Evolutionary conservation across 2,329 filamentous ascomycete genomes (phyloP).

Genomic region (Colletotrichum viniferum): DNA sequence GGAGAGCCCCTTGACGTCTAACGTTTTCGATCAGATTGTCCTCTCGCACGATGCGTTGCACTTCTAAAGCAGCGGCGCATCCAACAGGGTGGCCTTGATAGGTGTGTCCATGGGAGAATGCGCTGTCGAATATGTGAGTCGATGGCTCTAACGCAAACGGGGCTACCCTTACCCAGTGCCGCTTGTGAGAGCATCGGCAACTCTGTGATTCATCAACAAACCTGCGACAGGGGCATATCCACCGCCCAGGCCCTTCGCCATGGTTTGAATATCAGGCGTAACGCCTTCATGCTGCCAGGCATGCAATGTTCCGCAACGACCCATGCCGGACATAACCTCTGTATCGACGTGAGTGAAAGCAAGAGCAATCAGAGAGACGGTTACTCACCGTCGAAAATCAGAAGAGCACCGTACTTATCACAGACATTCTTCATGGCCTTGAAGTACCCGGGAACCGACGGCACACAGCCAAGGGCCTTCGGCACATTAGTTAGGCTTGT

Average conservation of each 20-base stretch:
- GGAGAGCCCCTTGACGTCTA: conserved; percentile 48
- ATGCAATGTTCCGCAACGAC: conserved; percentile 5
- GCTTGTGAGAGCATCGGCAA: conserved; percentile 52
- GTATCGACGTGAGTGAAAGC: neutral
- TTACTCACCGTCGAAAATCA: conserved; percentile 66
- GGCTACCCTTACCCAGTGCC: conserved; percentile 38
- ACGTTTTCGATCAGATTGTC: conserved; percentile 66
- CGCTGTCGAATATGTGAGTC: neutral
- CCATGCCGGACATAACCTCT: conserved; percentile 34
- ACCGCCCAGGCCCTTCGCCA: conserved; percentile 63
- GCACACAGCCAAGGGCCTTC: conserved; percentile 71
- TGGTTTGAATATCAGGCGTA: conserved; percentile 59
- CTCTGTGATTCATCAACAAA: conserved; percentile 53
- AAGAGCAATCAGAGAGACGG: neutral
- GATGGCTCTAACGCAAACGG: neutral
- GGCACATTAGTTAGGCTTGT: neutral
- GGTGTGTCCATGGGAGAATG: conserved; percentile 61
- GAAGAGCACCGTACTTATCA: conserved; percentile 70
- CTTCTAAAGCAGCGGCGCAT: conserved; percentile 66
- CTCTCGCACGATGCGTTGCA: conserved; percentile 62
- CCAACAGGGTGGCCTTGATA: conserved; percentile 64
- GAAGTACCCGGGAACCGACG: conserved; percentile 62
- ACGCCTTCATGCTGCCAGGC: conserved; percentile 29
- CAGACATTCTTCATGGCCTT: conserved; percentile 71
- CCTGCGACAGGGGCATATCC: conserved; percentile 61